Evolutionary conservation across 139 green algal species (phyloP), one percentile per base, ranked within the genome.

Genomic region (Astrephomene gubernaculifera): DNA sequence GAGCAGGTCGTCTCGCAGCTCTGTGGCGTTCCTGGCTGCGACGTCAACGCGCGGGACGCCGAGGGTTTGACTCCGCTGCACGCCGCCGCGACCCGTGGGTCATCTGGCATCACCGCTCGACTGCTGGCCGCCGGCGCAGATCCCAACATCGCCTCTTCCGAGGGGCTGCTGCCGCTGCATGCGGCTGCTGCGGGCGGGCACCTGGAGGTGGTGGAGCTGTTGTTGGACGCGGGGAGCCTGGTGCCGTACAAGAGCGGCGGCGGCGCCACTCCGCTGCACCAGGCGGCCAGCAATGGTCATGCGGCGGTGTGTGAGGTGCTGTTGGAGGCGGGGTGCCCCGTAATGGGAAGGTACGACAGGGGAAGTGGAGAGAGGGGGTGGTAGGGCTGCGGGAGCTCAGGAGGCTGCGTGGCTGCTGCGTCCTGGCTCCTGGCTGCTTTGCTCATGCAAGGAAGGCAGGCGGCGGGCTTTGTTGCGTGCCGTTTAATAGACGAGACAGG

Each of bases 81-180:
- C 41, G 41, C 33, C 31, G 78, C 78, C 7, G 63, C 78, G 57
- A 70, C n/a, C 43, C 61, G 78, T 14, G 78, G 63, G 57, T 61
- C 41, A 14, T 31, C 33, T 5, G 43, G 25, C n/a, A 65, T 74
- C 43, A 44, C 41, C 2, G 29, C 25, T 21, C 31, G 43, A 7
- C 60, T 84, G 61, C 78, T 84, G 33, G 54, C 54, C 29, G 78
- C 61, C 25, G 78, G 78, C 41, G 78, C 78, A 3, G 78, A 84
- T 44, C 60, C 78, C 61, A 84, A 74, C 60, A 54, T 72, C 25
- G 78, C 78, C 64, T 65, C 78, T 10, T 39, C 12, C 12, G 78
- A 84, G n/a, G 63, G 78, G 27, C 61, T 65, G 63, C 78, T 84
- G 78, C 78, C 78, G 61, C 63, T 84, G 78, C 78, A 84, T 35